Evolutionary conservation across 2,329 filamentous ascomycete species (phyloP).

Genomic region (Xylariales sp.): DNA sequence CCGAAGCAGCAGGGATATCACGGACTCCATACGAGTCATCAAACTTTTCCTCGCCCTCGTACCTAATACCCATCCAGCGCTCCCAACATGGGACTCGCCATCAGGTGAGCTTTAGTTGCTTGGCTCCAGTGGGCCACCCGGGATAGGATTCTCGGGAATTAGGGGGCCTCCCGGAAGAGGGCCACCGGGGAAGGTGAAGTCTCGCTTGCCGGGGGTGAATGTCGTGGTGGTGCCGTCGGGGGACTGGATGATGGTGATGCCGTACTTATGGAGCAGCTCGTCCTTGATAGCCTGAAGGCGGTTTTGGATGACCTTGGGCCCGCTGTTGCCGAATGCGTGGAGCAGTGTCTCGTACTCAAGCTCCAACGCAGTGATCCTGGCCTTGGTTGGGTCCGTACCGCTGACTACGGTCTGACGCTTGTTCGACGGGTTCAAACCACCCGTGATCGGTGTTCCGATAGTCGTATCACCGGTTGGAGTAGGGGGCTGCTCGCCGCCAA

Average conservation of each 20-base stretch:
- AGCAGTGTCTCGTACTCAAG: slow-evolving; percentile 47
- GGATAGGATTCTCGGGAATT: slow-evolving; percentile 46
- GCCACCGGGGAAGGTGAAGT: slow-evolving; percentile 46
- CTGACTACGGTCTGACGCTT: slow-evolving; percentile 38
- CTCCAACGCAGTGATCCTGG: slow-evolving; percentile 45
- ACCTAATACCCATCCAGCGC: slow-evolving; percentile 10
- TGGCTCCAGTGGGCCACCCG: slow-evolving; percentile 32
- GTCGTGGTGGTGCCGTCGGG: slow-evolving; percentile 52
- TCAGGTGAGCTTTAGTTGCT: slow-evolving; percentile 19
- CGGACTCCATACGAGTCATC: slow-evolving; percentile 21
- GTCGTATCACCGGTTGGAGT: slow-evolving; percentile 19
- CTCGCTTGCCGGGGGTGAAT: slow-evolving; percentile 48
- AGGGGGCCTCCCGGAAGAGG: slow-evolving; percentile 31
- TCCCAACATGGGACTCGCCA: slow-evolving; percentile 1
- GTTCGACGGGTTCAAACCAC: slow-evolving; percentile 37
- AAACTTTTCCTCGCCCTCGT: slow-evolving; percentile 17
- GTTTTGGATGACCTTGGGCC: slow-evolving; percentile 41
- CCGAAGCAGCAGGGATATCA: slow-evolving; percentile 24
- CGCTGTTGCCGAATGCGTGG: slow-evolving; percentile 42
- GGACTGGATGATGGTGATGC: slow-evolving; percentile 50
- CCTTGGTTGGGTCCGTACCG: slow-evolving; percentile 41
- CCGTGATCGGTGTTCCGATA: slow-evolving; percentile 34
- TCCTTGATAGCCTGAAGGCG: slow-evolving; percentile 43
- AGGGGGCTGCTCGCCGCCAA: slow-evolving; percentile 29
- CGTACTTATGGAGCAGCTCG: slow-evolving; percentile 50